Conservation (phyloP, 352 stramenopile species). For the Elongisporangium prolatum region DNA sequence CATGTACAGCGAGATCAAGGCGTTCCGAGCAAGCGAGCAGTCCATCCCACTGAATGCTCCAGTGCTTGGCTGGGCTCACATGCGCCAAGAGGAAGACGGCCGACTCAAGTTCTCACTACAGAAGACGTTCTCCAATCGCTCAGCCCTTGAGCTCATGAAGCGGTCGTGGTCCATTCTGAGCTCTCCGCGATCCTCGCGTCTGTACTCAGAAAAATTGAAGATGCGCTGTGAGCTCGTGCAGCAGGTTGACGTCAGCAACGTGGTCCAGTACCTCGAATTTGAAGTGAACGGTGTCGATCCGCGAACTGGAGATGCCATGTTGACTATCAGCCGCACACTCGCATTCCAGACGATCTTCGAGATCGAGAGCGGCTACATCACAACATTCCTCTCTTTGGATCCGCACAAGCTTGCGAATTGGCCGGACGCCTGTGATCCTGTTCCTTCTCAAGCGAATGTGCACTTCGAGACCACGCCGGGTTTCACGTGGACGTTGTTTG, state of each 20-base stretch:
- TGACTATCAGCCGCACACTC: slow-evolving; percentile 7
- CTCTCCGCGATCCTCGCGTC: slow-evolving; percentile 8
- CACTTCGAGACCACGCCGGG: neutral
- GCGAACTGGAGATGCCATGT: slow-evolving; percentile 7
- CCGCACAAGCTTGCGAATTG: slow-evolving; percentile 8
- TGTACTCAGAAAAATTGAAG: slow-evolving; percentile 29
- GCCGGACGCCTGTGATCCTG: slow-evolving; percentile 7
- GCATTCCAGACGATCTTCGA: neutral
- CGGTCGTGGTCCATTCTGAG: slow-evolving; percentile 24
- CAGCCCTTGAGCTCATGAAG: slow-evolving; percentile 34
- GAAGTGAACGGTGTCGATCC: slow-evolving; percentile 19
- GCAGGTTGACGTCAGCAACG: neutral
- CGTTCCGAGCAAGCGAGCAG: slow-evolving; percentile 43
- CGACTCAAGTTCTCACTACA: slow-evolving; percentile 43
- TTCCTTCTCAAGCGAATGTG: neutral
- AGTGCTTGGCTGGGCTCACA: slow-evolving; percentile 42
- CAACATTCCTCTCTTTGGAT: neutral
- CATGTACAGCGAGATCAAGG: slow-evolving; percentile 41
- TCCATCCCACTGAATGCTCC: slow-evolving; percentile 24
- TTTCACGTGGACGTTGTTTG: slow-evolving; percentile 25
- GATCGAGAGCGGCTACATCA: neutral
- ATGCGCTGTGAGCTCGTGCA: slow-evolving; percentile 16
- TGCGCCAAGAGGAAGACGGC: slow-evolving; percentile 26
- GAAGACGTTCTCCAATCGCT: slow-evolving; percentile 35
- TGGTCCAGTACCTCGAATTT: slow-evolving; percentile 22